Evolutionary conservation across 2,329 filamentous ascomycete species (phyloP).

Genomic region (Ophiostoma sp.): DNA sequence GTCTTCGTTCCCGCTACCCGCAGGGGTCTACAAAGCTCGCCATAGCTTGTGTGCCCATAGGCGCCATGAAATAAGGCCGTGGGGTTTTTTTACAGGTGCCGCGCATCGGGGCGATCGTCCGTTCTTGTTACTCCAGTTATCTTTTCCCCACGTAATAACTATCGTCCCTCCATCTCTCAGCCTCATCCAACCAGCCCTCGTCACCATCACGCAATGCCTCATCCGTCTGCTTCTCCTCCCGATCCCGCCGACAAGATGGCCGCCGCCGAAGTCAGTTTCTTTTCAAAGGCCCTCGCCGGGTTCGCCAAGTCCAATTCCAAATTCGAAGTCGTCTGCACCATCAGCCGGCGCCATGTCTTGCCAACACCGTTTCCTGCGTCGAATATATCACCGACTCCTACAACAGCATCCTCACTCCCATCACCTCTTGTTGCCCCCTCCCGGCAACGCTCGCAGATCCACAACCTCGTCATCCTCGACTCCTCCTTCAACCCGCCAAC

Average conservation of each 20-base stretch:
- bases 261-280: constrained; percentile 39
- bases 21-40: not conserved
- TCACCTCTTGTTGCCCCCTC: constrained; percentile 14
- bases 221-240: not conserved
- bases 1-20: not conserved
- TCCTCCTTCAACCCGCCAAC: constrained; percentile 71
- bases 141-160: not conserved
- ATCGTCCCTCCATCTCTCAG: not conserved
- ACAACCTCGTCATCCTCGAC: constrained; percentile 58
- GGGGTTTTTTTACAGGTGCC: not conserved
- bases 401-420: constrained; percentile 32
- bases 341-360: not conserved
- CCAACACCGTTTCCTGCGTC: not conserved
- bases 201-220: not conserved
- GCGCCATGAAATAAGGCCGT: not conserved
- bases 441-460: constrained; percentile 12
- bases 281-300: constrained; percentile 46
- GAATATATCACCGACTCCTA: not conserved
- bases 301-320: constrained; percentile 47
- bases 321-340: constrained; percentile 47
- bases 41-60: not conserved
- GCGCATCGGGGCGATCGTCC: not conserved
- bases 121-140: not conserved
- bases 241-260: constrained; percentile 16
- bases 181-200: not conserved